Evolutionary conservation across 1,284 basidiomycete species (phyloP), one percentile per base, ranked within the genome.

Genomic region (Ceratobasidium sp.): DNA sequence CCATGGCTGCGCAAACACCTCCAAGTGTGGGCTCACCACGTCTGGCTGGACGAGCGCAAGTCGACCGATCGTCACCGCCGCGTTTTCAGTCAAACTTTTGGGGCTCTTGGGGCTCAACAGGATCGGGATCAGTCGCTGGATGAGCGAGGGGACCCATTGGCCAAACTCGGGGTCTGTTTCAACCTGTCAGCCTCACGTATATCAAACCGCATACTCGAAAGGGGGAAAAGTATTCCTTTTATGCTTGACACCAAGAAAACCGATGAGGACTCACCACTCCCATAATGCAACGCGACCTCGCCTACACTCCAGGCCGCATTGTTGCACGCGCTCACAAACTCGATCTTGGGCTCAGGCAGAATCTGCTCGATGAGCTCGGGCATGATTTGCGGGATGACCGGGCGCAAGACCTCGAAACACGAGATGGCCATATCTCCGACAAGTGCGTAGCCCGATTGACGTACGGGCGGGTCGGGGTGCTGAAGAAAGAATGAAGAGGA

Each of bases 251-350:
- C 68, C n/a, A 53, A 37, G 16, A n/a, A 41, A 2, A 56, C 14
- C 16, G n/a, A 49, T 3, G 39, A 39, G 5, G 31, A 81, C 87
- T 76, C 80, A 92, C 92, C 88, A 79, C 88, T 85, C 54, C 92
- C 92, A 80, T 93, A 95, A 68, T 94, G 91, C 78, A 96, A 83
- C 9, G 98, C 95, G 59, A 99, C 94, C 83, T 99, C 98, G 61
- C 98, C 98, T 14, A 97, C 95, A 22, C 95, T 96, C 98, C 98
- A 99, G 0, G 97, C 96, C n/a, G 98, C 98, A 81, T 99, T 99
- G 84, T 99, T 99, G 83, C 95, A 98, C 13, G 98, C 98, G 77
- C 93, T 96, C 76, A 98, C 90, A 81, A 96, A 95, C 81, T 98
- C 95, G 48, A 92, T 87, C 80, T 93, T 93, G 2, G 94, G 92